Conservation (phyloP, 306 rosid species). For the Ammopiptanthus mongolicus region DNA sequence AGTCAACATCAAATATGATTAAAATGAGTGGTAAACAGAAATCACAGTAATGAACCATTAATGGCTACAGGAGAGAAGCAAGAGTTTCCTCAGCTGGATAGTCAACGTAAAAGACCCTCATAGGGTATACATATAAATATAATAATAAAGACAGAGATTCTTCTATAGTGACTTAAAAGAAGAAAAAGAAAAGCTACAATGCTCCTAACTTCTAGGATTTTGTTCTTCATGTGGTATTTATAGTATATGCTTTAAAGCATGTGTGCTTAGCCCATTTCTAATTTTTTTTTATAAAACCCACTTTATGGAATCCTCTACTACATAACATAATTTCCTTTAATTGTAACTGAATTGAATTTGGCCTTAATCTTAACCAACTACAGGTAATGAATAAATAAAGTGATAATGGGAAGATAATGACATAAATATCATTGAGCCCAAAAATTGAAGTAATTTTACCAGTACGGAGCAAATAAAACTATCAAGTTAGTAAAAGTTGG, state of each 20-base stretch:
- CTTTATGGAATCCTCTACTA: no score
- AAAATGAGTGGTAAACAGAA: background rate
- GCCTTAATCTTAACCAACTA: background rate
- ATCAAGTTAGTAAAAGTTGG: background rate
- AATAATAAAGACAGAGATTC: background rate
- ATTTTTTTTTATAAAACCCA: no score
- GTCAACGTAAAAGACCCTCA: background rate
- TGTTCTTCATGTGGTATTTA: background rate
- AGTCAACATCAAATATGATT: slow-evolving; percentile 6
- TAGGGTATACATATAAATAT: no score
- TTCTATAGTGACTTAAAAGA: background rate
- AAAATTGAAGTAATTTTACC: background rate
- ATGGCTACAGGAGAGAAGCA: background rate
- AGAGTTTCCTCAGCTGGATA: background rate
- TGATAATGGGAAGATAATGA: background rate
- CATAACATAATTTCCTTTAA: no score
- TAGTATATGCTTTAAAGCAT: background rate
- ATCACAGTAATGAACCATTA: background rate
- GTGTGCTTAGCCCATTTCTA: background rate
- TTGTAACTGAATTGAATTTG: background rate
- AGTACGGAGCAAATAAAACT: slow-evolving; percentile 2
- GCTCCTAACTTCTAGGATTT: background rate
- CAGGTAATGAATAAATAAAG: background rate
- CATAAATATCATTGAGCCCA: background rate
- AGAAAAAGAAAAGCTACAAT: background rate